phyloP scores from a whole-genome alignment of 805 yeast species.

The Suhomyces sp. region DNA sequence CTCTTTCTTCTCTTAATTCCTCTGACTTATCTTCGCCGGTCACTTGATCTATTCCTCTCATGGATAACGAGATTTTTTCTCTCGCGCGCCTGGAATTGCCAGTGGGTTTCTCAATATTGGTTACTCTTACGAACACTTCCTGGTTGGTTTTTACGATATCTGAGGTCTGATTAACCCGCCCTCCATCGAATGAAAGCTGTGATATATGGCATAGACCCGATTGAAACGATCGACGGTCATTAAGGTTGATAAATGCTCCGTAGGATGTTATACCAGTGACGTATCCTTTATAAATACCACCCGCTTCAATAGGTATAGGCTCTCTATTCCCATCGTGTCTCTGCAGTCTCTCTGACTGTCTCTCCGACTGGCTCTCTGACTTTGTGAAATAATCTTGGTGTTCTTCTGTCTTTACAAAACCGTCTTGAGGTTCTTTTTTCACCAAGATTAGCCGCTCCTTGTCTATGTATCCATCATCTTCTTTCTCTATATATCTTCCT shows the following conservation, averaged over 20 bases:
- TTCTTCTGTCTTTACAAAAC: not conserved
- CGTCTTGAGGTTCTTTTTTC: not conserved
- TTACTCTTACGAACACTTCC: slow-evolving; percentile 61
- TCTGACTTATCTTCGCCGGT: slow-evolving; percentile 49
- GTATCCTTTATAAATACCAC: slow-evolving; percentile 56
- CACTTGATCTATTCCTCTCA: slow-evolving; percentile 70
- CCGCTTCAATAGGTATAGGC: slow-evolving; percentile 29
- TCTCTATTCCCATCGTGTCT: not conserved
- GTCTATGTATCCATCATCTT: too few species aligned
- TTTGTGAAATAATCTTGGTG: not conserved
- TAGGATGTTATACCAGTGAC: slow-evolving; percentile 60
- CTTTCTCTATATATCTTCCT: not conserved
- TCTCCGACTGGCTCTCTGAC: not conserved
- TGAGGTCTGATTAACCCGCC: slow-evolving; percentile 53
- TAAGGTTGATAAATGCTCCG: slow-evolving; percentile 74
- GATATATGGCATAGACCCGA: slow-evolving; percentile 78
- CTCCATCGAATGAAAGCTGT: slow-evolving; percentile 48
- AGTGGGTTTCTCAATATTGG: slow-evolving; percentile 18
- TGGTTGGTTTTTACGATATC: slow-evolving; percentile 59
- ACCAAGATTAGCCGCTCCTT: too few species aligned
- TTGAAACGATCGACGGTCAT: slow-evolving; percentile 27
- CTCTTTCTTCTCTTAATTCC: slow-evolving; percentile 16
- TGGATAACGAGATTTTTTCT: slow-evolving; percentile 51
- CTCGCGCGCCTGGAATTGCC: slow-evolving; percentile 8
- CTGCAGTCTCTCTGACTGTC: not conserved